Conservation (phyloP, 2,329 filamentous ascomycete genomes). For the Amesomyces nigricolor region DNA sequence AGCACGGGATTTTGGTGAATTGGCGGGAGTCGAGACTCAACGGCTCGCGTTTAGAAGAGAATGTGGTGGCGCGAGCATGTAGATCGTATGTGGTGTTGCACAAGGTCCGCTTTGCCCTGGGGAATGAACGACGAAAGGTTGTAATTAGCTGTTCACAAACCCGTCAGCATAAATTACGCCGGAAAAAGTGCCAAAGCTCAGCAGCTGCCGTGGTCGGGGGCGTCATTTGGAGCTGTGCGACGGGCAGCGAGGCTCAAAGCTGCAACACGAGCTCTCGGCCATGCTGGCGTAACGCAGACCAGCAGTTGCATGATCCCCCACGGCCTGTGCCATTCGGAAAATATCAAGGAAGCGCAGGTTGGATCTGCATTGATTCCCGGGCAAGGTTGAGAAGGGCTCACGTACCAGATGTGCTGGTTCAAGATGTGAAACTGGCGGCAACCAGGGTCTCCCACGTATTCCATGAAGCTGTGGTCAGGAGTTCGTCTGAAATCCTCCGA, state of each 20-base stretch:
- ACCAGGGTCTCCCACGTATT: conserved; percentile 1
- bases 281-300: conserved; percentile 2
- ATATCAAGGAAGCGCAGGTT: neutral
- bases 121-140: neutral
- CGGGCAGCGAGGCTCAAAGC: conserved; percentile 1
- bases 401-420: conserved; percentile 1
- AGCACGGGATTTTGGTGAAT: neutral
- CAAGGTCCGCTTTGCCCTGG: neutral
- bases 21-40: neutral
- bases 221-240: conserved; percentile 1
- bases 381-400: neutral
- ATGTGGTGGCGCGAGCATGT: neutral
- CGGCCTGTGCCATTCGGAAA: neutral
- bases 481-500: conserved; percentile 5
- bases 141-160: neutral
- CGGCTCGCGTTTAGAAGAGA: neutral
- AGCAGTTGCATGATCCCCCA: neutral
- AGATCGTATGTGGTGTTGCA: neutral
- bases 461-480: conserved; percentile 8
- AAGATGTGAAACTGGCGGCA: neutral
- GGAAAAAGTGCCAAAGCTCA: neutral
- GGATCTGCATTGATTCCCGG: neutral
- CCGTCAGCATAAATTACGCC: neutral
- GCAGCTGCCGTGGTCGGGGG: neutral
- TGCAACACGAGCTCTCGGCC: conserved; percentile 12